These are phyloP conservation scores for Lyophyllum decastes DNA, from an alignment of 768 basidiomycete genomes.

Conservation along the genomic window DNA sequence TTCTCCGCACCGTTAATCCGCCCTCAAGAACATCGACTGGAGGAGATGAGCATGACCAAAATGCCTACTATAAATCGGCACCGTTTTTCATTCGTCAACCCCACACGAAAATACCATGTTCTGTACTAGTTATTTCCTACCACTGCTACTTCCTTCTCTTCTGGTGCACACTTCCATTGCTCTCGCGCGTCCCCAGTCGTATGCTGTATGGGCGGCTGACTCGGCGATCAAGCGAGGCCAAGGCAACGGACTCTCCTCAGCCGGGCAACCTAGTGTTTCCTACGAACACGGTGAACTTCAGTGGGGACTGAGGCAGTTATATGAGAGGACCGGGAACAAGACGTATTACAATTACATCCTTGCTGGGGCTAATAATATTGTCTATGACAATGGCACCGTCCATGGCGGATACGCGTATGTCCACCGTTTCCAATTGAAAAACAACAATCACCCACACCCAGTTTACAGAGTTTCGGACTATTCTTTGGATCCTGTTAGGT, in stretches of 20 bases:
- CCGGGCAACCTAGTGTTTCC: constrained; percentile 33
- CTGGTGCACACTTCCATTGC: not conserved
- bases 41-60: not conserved
- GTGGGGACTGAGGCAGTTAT: constrained; percentile 42
- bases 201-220: constrained; percentile 47
- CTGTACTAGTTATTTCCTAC: not conserved
- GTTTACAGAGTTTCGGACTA: constrained; percentile 31
- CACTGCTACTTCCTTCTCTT: not conserved
- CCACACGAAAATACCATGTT: constrained; percentile 1
- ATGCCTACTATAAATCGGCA: not conserved
- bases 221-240: constrained; percentile 44
- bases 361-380: constrained; percentile 37
- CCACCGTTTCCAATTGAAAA: not conserved
- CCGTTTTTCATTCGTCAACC: too few relatives aligned
- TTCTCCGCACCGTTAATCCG: constrained; percentile 2
- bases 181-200: constrained; percentile 35
- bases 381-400: constrained; percentile 38
- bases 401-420: constrained; percentile 39
- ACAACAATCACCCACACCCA: not conserved
- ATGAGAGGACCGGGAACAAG: constrained; percentile 39
- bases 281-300: constrained; percentile 44
- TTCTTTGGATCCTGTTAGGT: constrained; percentile 38
- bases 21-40: too few relatives aligned
- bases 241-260: constrained; percentile 39
- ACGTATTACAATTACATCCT: constrained; percentile 44